Evolutionary conservation across 1,284 basidiomycete genomes (phyloP), one percentile per base, ranked within the genome.

Genomic region (Leccinum pallidistipes): DNA sequence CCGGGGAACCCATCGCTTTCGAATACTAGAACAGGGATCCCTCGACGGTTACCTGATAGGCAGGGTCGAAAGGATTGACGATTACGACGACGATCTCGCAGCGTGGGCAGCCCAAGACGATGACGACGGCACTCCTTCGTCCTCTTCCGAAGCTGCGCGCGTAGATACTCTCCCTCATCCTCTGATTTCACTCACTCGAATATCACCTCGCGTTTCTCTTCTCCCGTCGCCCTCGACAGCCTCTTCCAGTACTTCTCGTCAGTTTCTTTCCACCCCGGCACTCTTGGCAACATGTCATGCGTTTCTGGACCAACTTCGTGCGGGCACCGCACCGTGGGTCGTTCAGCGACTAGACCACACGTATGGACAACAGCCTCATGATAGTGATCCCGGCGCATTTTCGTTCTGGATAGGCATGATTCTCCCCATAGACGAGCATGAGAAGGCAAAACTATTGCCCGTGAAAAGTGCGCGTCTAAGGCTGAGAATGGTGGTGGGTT

Each of bases 341-440:
- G 85, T 94, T 3, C 92, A 95, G 70, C 86, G 93, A 52, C 81
- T 97, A 55, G 88, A 92, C 72, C 85, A 83, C 66, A 86, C 87
- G 0, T 90, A 88, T 69, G 91, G 92, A 5, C 79, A 83, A 2
- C 88, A 91, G 81, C 91, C 88, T 1, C 83, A 86, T 74, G 86
- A 76, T 64, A 80, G 69, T 8, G 86, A 91, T 72, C 83, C 88
- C 0, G 81, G 82, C 45, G 79, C 83, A 49, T 95, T 97, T 72
- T 86, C 86, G 40, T 97, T 92, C 75, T 98, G 94, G 92, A 94
- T 97, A 80, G 94, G 92, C 1, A 81, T 89, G 72, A 86, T 97
- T 21, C 87, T 98, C 64, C 96, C 95, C n/a, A 95, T 98, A 69
- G 94, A 97, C 72, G 94, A 97, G 67, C 85, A 90, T 69, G 94